A percentile compares a stretch with the other conserved stretches of the same genome.
These are phyloP conservation scores for Boletus subparvulus DNA, from an alignment of 768 basidiomycete species.

Conservation along the genomic window DNA sequence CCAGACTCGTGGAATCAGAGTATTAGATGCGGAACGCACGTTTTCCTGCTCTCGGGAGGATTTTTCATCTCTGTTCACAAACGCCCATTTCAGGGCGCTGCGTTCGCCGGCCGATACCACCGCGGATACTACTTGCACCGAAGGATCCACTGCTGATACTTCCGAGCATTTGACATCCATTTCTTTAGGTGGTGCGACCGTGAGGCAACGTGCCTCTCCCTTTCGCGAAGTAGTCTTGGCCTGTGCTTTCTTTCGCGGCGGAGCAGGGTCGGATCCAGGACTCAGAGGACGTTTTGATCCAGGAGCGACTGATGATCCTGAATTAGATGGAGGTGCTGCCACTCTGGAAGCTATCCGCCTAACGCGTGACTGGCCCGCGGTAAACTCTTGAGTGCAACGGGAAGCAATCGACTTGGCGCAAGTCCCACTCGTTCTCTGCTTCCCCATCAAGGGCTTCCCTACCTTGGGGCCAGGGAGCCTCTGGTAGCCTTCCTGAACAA, in stretches of 20 bases:
- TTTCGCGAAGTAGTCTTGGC: not conserved
- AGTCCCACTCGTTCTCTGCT: not conserved
- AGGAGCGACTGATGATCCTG: not conserved
- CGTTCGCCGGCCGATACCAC: not conserved
- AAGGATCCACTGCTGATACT: not conserved
- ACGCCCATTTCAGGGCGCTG: constrained; percentile 17
- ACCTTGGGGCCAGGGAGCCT: constrained; percentile 26
- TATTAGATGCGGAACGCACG: not conserved
- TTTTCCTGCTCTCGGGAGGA: not conserved
- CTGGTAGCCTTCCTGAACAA: constrained; percentile 13
- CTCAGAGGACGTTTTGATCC: constrained; percentile 21
- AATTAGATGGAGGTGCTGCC: not conserved
- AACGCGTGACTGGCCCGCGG: not conserved
- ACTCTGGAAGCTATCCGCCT: not conserved
- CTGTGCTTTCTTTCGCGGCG: constrained; percentile 10
- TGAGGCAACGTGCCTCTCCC: not conserved
- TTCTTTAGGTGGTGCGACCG: not conserved
- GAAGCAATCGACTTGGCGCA: not conserved
- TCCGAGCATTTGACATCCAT: not conserved
- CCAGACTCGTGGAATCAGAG: constrained; percentile 26
- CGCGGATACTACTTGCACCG: not conserved
- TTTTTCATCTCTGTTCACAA: constrained; percentile 8
- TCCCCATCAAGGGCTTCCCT: not conserved
- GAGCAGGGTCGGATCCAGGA: not conserved
- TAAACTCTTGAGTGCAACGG: not conserved